Evolutionary conservation across 768 basidiomycete species (phyloP).

Genomic region (Xerocomellus chrysenteron): DNA sequence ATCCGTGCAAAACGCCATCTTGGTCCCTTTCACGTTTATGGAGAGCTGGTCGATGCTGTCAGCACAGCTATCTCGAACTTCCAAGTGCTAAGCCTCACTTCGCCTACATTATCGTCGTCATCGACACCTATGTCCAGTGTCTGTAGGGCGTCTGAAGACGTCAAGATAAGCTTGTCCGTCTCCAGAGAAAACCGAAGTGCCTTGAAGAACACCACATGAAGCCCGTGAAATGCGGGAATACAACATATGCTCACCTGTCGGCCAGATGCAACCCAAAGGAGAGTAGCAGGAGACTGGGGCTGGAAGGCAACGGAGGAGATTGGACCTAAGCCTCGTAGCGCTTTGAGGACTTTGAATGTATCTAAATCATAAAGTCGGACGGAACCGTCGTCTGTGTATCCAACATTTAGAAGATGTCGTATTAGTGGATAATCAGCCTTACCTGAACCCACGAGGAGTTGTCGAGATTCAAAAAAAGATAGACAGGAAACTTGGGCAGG

Average conservation of each 20-base stretch:
- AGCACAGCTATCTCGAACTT: constrained; percentile 24
- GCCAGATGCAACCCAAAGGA: constrained; percentile 69
- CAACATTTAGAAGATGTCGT: constrained; percentile 1
- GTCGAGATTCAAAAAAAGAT: constrained; percentile 45
- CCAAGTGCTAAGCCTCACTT: constrained; percentile 44
- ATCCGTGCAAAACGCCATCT: constrained; percentile 69
- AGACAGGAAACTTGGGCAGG: constrained; percentile 57
- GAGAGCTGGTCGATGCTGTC: constrained; percentile 54
- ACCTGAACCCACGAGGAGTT: constrained; percentile 67
- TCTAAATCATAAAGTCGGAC: constrained; percentile 65
- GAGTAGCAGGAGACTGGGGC: constrained; percentile 40
- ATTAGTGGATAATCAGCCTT: constrained; percentile 7
- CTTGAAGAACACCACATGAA: constrained; percentile 8
- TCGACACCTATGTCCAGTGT: constrained; percentile 48
- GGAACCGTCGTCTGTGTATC: constrained; percentile 61
- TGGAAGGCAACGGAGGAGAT: constrained; percentile 61
- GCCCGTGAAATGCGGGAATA: not conserved
- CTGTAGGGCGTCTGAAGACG: constrained; percentile 46
- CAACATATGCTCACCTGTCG: constrained; percentile 40
- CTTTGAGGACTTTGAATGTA: constrained; percentile 59
- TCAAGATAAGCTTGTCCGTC: constrained; percentile 52
- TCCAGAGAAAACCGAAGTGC: constrained; percentile 45
- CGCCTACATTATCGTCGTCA: constrained; percentile 63
- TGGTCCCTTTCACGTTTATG: constrained; percentile 50
- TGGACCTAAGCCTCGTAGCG: constrained; percentile 58